Evolutionary conservation across 1,284 basidiomycete species (phyloP).

Genomic region (Blastosporella zonata): DNA sequence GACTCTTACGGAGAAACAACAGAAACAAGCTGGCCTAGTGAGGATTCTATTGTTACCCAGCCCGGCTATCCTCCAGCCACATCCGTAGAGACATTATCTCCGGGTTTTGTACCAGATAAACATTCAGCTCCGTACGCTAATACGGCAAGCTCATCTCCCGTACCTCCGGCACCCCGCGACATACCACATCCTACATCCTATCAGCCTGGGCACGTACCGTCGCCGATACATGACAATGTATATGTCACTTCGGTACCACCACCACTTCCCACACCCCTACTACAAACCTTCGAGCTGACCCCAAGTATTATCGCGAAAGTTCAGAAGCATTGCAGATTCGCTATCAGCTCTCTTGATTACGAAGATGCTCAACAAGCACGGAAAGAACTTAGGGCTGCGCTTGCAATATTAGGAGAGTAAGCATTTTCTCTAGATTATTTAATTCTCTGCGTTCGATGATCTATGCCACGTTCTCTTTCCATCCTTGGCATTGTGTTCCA

Average conservation of each 20-base stretch:
- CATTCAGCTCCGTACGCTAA: constrained; percentile 12
- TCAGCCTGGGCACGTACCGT: neutral
- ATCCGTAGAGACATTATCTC: constrained; percentile 17
- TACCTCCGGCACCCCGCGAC: constrained; percentile 9
- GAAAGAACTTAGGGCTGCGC: constrained; percentile 74
- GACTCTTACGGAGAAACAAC: neutral
- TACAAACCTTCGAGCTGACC: constrained; percentile 47
- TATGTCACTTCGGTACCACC: constrained; percentile 3
- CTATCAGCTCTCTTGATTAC: constrained; percentile 89
- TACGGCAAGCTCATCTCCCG: constrained; percentile 2
- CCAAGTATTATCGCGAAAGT: constrained; percentile 63
- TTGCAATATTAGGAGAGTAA: constrained; percentile 61
- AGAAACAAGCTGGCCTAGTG: constrained; percentile 5
- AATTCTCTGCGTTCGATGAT: neutral
- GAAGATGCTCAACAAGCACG: constrained; percentile 85
- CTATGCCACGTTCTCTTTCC: too few relatives aligned
- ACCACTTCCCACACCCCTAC: constrained; percentile 1
- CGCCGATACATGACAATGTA: too few relatives aligned
- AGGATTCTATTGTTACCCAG: neutral
- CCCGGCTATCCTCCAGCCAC: neutral
- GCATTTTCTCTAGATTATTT: neutral
- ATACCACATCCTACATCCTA: neutral
- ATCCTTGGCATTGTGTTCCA: too few relatives aligned
- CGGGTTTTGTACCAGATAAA: constrained; percentile 22
- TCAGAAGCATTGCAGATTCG: constrained; percentile 89